Evolutionary conservation across 441 rosid genomes (phyloP), one percentile per base, ranked within the genome.

Genomic region (Jatropha podagrica): DNA sequence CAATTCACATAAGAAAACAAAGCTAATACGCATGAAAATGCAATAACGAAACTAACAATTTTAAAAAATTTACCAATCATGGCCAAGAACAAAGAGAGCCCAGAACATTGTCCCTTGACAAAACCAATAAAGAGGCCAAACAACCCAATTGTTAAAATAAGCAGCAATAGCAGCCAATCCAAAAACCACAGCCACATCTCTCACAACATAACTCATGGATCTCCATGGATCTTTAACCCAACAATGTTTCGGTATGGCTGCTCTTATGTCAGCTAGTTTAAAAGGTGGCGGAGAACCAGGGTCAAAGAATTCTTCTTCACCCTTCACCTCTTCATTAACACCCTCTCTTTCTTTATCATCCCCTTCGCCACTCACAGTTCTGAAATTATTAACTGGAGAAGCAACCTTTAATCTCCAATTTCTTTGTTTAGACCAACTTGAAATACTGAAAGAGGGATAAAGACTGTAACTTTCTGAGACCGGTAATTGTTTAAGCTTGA

Each of bases 31-130:
- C 6, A 64, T 10, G 9, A 55, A 51, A 69, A 61, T 7, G 17
- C 52, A 66, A 61, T 52, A 23, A 14, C 14, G 26, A 32, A 9
- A 61, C 3, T 51, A 7, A 15, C 17, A 71, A 8, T 52, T 51
- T 14, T 32, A 59, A 42, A 60, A 68, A 52, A 40, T 26, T 74
- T 89, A 94, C 97, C 97, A 94, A 75, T 94, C 98, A 80, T 94
- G 98, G 56, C 97, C 97, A 54, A 94, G 97, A 79, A 94, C 98
- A 82, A 94, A 94, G 67, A 94, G 88, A 74, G 92, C 98, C 98
- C 97, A 91, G 69, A 92, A 94, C 98, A 94, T 92, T 73, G 98
- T 92, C 55, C 98, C 98, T 76, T 94, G 97, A 70, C 87, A 91
- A 48, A 83, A 74, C 98, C 98, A 94, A 78, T 92, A 94, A 63